Evolutionary conservation across 2,329 filamentous ascomycete genomes (phyloP).

Genomic region (Cladophialophora yegresii): DNA sequence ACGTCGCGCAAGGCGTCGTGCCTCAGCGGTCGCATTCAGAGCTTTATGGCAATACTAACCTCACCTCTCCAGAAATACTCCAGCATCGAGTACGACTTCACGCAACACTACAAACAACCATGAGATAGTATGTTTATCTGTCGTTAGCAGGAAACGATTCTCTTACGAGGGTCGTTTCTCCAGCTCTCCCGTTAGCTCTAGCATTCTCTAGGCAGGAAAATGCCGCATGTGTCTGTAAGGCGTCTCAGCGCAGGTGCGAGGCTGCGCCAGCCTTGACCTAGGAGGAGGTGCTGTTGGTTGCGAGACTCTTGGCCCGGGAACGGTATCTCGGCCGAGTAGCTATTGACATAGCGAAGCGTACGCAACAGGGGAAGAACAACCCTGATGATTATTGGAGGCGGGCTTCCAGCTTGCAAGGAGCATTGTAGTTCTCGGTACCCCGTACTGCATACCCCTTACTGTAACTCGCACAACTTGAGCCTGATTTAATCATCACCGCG

Average conservation of each 20-base stretch:
- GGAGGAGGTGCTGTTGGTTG: not conserved
- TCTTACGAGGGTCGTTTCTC: not conserved
- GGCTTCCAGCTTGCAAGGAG: not conserved
- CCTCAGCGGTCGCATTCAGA: not conserved
- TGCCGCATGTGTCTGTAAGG: not conserved
- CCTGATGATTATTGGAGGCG: not conserved
- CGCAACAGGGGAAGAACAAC: not conserved
- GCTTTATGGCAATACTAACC: not conserved
- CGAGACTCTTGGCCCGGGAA: not conserved
- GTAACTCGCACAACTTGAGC: not conserved
- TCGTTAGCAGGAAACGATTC: not conserved
- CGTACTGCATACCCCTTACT: not conserved
- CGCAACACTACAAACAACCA: constrained; percentile 21
- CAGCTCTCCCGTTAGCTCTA: not conserved
- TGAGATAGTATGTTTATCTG: not conserved
- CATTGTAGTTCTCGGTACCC: not conserved
- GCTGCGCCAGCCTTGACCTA: not conserved
- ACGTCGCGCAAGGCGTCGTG: not conserved
- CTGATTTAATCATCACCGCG: not conserved
- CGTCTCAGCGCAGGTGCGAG: not conserved
- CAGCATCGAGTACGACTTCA: constrained; percentile 28
- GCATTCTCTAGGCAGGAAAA: not conserved
- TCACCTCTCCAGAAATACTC: constrained; percentile 19
- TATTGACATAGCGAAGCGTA: not conserved
- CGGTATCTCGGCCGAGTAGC: not conserved